Conservation (phyloP, 2,329 filamentous ascomycete genomes). For the Fusarium sp. region DNA sequence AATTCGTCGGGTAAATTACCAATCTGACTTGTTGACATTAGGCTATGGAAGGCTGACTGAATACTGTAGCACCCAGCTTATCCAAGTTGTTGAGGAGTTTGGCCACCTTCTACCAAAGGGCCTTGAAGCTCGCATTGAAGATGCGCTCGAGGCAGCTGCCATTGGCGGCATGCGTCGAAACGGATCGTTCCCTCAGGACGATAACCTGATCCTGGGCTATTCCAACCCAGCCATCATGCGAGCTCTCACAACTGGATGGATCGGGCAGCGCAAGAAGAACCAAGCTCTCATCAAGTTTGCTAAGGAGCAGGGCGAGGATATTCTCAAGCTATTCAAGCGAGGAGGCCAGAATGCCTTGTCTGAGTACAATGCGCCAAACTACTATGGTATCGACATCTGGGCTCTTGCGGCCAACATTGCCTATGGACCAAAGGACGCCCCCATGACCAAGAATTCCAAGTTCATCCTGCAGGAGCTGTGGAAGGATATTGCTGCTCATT, state of each 20-base stretch:
- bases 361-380: constrained; percentile 22
- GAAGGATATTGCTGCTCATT: constrained; percentile 42
- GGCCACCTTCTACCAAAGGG: constrained; percentile 10
- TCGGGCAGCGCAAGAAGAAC: constrained; percentile 56
- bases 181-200: constrained; percentile 5
- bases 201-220: constrained; percentile 52
- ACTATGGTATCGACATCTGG: constrained; percentile 24
- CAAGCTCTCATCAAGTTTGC: constrained; percentile 55
- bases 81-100: constrained; percentile 18
- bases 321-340: constrained; percentile 50
- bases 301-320: constrained; percentile 50
- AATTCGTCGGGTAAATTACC: constrained; percentile 12
- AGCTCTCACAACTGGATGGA: constrained; percentile 57
- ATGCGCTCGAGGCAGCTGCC: constrained; percentile 14
- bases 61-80: neutral
- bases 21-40: too few species aligned
- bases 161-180: constrained; percentile 28
- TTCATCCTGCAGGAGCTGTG: constrained; percentile 37
- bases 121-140: constrained; percentile 11
- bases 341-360: neutral
- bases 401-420: constrained; percentile 22
- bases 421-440: constrained; percentile 17
- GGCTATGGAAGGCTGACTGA: fast-evolving
- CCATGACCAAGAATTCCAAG: constrained; percentile 21
- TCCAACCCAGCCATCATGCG: constrained; percentile 60